Evolutionary conservation across 2,329 filamentous ascomycete genomes (phyloP), one percentile per base, ranked within the genome.

Genomic region (Diaporthe eres): DNA sequence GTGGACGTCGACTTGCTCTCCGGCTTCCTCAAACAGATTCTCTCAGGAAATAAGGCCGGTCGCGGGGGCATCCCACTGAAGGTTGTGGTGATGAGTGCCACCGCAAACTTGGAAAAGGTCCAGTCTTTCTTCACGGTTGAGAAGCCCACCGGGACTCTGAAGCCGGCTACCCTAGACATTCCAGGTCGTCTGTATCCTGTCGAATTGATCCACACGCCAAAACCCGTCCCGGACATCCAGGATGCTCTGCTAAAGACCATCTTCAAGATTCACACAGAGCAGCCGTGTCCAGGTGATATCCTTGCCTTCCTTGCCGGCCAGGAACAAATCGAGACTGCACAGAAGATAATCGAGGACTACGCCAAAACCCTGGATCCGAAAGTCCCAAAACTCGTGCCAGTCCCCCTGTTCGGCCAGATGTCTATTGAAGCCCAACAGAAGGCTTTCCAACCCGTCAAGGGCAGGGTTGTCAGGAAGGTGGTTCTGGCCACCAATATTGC

Each of bases 401-500:
- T 97, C 39, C 95, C 96, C 0, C 88, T 99, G 0, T 98, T 97
- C 81, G 97, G 97, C 2, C 95, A 97, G 49, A 89, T 99, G 8
- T 94, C 96, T 1, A 95, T 97, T 79, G 91, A 93, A 72, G 94
- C 94, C 0, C 97, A 99, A 80, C 94, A 98, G 78, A 90, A 92
- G 31, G 95, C 97, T 13, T 98, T 99, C 82, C 88, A 93, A 73
- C 94, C 94, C 1, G 90, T 94, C 31, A 91, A 91, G 74, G 90
- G 92, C 3, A 88, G 88, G n/a, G 90, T 89, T 74, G 97, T 95
- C 0, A 90, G 97, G 58, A 98, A 98, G 82, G 90, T 98, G 17
- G 95, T 99, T 0, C 87, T 99, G 0, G 93, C 96, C 0, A 99
- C 97, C 19, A 99, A 99, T 81, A 98, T 99, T 80, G 97, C 97